Evolutionary conservation across 225 moss, liverwort and hornwort species (phyloP).

Genomic region (Rhytidiadelphus loreus): DNA sequence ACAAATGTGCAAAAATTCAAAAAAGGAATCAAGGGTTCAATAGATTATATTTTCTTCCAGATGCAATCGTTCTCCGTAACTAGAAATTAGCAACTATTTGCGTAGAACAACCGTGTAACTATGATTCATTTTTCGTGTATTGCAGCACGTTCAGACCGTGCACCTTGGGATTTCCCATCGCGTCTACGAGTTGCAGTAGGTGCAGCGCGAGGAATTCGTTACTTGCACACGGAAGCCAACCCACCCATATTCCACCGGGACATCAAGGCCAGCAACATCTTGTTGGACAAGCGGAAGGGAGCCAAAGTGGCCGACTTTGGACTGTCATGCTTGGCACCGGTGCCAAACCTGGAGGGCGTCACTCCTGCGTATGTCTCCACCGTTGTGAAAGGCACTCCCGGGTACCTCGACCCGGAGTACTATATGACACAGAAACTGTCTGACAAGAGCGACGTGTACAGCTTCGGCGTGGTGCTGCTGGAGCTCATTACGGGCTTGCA

Average conservation of each 20-base stretch:
- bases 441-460: conserved; percentile 76
- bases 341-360: conserved; percentile 45
- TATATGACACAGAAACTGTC: conserved; percentile 71
- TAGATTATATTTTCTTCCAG: too few species aligned
- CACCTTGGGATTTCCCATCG: conserved; percentile 26
- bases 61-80: not conserved
- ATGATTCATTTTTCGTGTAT: not conserved
- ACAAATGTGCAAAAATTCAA: not conserved
- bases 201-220: conserved; percentile 26
- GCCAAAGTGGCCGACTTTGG: conserved; percentile 65
- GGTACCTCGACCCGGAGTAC: conserved; percentile 82
- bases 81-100: not conserved
- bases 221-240: conserved; percentile 46
- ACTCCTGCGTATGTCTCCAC: conserved; percentile 53
- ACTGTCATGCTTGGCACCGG: conserved; percentile 54
- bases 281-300: conserved; percentile 31
- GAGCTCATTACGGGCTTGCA: conserved; percentile 58
- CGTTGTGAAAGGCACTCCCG: conserved; percentile 63
- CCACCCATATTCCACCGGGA: conserved; percentile 58
- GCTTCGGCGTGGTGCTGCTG: conserved; percentile 74
- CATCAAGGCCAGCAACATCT: conserved; percentile 57
- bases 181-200: conserved; percentile 61
- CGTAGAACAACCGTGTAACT: not conserved
- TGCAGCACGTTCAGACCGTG: not conserved
- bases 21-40: not conserved